Percentiles rank a stretch among this genome's conserved stretches.
Evolutionary conservation across 208 protist species (phyloP).

Genomic region (Acanthamoeba triangularis): DNA sequence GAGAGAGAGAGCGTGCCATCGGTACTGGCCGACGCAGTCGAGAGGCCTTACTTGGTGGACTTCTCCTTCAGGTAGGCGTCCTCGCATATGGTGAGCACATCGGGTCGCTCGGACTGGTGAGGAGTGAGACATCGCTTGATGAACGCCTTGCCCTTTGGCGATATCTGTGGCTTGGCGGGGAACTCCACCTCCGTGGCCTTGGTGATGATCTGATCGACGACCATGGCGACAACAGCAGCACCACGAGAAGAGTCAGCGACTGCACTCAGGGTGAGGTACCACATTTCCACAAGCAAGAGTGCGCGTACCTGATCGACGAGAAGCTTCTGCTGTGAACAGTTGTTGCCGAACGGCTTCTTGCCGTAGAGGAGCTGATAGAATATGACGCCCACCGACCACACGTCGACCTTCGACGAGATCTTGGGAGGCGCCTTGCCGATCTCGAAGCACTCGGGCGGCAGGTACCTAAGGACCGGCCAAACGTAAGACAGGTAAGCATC

Average conservation of each 20-base stretch:
- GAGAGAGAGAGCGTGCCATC: too few species aligned
- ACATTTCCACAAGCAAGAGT: background rate
- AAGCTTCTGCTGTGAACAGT: slow-evolving; percentile 92
- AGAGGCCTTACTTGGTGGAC: background rate
- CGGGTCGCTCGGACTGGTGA: slow-evolving; percentile 61
- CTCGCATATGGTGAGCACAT: slow-evolving; percentile 75
- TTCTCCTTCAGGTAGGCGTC: slow-evolving; percentile 78
- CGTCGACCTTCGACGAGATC: slow-evolving; percentile 94
- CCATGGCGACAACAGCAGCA: too few species aligned
- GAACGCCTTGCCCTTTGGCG: slow-evolving; percentile 75
- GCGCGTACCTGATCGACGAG: slow-evolving; percentile 27
- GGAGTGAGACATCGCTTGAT: slow-evolving; percentile 67
- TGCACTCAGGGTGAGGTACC: too few species aligned
- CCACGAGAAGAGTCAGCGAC: background rate
- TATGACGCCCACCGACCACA: slow-evolving; percentile 96
- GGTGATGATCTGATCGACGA: slow-evolving; percentile 19
- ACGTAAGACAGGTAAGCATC: background rate
- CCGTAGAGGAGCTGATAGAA: slow-evolving; percentile 98
- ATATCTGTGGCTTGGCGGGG: slow-evolving; percentile 48
- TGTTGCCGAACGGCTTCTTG: slow-evolving; percentile 96
- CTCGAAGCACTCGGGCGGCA: slow-evolving; percentile 97
- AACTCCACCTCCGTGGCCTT: slow-evolving; percentile 73
- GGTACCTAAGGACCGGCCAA: slow-evolving; percentile 86
- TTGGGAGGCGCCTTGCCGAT: slow-evolving; percentile 87
- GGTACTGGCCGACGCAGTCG: background rate